These are phyloP conservation scores for Dioscorea cayenensis DNA, from an alignment of 116 monocot genomes.

Conservation along the genomic window DNA sequence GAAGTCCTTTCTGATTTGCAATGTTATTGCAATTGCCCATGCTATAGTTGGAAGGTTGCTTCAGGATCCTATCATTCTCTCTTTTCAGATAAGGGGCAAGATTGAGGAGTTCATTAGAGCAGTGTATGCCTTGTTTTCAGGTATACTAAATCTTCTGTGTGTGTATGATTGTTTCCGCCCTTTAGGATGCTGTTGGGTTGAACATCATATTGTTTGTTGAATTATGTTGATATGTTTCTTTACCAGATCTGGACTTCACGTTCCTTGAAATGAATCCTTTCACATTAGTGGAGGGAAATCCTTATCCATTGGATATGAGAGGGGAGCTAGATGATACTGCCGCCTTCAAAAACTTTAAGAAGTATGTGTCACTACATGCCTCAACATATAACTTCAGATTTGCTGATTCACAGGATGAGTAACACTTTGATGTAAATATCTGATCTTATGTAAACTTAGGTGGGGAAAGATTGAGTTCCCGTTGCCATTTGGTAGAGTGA, in stretches of 20 bases:
- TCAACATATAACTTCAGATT: not conserved
- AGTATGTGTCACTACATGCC: slow-evolving; percentile 14
- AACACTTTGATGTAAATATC: not conserved
- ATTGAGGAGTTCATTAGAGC: slow-evolving; percentile 51
- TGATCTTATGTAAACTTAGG: slow-evolving; percentile 15
- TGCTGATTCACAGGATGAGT: not conserved
- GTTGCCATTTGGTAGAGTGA: slow-evolving; percentile 59
- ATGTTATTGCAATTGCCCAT: not conserved
- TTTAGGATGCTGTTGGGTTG: too few relatives aligned
- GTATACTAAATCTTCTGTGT: slow-evolving; percentile 7
- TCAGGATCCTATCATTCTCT: slow-evolving; percentile 5
- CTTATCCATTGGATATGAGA: slow-evolving; percentile 70
- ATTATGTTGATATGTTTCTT: not conserved
- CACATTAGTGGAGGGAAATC: slow-evolving; percentile 52
- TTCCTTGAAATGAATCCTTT: slow-evolving; percentile 82
- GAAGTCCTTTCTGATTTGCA: not conserved
- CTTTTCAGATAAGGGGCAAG: slow-evolving; percentile 33
- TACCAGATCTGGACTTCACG: slow-evolving; percentile 57
- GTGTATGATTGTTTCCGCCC: too few relatives aligned
- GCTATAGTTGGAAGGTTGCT: not conserved
- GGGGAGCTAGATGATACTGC: slow-evolving; percentile 72
- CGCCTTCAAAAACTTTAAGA: slow-evolving; percentile 65
- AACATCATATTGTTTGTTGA: not conserved
- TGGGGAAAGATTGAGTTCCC: slow-evolving; percentile 66
- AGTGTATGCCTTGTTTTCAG: slow-evolving; percentile 46